Base-by-base conservation (phyloP, 306 rosid species). In the Sindora glabra region DNA sequence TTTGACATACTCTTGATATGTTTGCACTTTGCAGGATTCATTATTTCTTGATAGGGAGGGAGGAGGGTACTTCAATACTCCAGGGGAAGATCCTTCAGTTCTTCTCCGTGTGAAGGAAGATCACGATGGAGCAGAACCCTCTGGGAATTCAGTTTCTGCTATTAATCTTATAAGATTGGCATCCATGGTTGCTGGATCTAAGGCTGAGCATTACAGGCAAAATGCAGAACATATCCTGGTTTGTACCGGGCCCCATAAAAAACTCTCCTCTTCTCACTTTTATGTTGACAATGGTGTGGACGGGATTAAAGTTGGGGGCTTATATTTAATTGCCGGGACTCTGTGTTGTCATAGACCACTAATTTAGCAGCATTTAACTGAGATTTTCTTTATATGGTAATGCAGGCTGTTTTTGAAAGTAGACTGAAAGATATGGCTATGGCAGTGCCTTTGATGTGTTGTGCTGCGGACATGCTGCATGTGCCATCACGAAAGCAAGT, bases 371-470 rank as follows among this genome's bases (percentile, higher is more conserved):
- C 42, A 64, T 36, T 44, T 68, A 44, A 68, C 65, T 38, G 12
- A 74, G 47, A 64, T 40, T 41, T 71, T 18, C 37, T 12, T 66
- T 41, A 19, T 36, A 24, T 15, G 25, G 49, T 49, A 15, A 38
- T 64, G 68, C 90, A 88, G 98, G 96, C 95, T 0, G 98, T 91
- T 70, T 91, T 91, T 9, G 89, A 79, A 74, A 73, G 75, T 6
- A 79, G 95, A 69, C 74, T 91, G 76, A 83, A 74, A 64, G 96
- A 83, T 32, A 81, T 55, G 83, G 81, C 86, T 7, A 73, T 85
- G 98, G 95, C 98, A 18, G 96, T 91, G 65, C 98, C 98, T n/a
- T 79, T 91, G 69, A 85, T 91, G 98, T 91, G 98, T 62, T 88
- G 89, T 74, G 96, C 92, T 2, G 87, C 86, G 5, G 86, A 83